phyloP scores from a whole-genome alignment of 192 early-diverging fungal species.

The Polychytrium aggregatum region DNA sequence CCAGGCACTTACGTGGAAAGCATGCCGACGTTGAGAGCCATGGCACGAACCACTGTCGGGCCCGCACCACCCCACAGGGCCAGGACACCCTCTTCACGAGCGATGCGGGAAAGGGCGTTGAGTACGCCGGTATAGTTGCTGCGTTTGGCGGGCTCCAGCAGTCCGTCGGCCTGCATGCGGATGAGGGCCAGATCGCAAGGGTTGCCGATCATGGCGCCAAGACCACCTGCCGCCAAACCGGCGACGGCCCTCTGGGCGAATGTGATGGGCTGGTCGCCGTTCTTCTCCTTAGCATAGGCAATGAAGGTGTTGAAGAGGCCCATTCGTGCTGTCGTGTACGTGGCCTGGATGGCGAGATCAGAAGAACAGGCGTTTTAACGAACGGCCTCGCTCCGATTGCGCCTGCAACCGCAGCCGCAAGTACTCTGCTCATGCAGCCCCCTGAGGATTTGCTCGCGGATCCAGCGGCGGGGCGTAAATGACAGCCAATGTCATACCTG shows the following conservation, averaged over 20 bases:
- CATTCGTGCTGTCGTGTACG: slow-evolving; percentile 41
- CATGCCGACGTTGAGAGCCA: slow-evolving; percentile 43
- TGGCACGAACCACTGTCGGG: slow-evolving; percentile 36
- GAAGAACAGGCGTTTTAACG: too few relatives aligned
- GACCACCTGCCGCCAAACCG: slow-evolving; percentile 32
- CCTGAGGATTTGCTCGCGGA: too few relatives aligned
- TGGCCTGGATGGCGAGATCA: too few relatives aligned
- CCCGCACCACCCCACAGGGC: slow-evolving; percentile 30
- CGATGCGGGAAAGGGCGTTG: slow-evolving; percentile 26
- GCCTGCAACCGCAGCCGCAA: too few relatives aligned
- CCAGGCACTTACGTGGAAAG: slow-evolving; percentile 20
- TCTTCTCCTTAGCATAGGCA: slow-evolving; percentile 12
- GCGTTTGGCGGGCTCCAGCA: slow-evolving; percentile 24
- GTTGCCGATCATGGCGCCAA: slow-evolving; percentile 32
- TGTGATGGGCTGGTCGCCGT: slow-evolving; percentile 17
- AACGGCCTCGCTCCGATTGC: too few relatives aligned
- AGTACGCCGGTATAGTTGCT: slow-evolving; percentile 32
- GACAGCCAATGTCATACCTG: too few relatives aligned
- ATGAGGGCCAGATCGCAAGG: slow-evolving; percentile 31
- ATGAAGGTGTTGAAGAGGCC: slow-evolving; percentile 44
- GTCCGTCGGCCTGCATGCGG: slow-evolving; percentile 34
- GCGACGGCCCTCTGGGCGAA: slow-evolving; percentile 27
- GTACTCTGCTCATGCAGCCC: too few relatives aligned
- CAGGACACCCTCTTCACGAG: slow-evolving; percentile 28
- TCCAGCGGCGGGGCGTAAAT: too few relatives aligned